Conservation (phyloP, 2,329 filamentous ascomycete genomes). For the Didymella lethalis region DNA sequence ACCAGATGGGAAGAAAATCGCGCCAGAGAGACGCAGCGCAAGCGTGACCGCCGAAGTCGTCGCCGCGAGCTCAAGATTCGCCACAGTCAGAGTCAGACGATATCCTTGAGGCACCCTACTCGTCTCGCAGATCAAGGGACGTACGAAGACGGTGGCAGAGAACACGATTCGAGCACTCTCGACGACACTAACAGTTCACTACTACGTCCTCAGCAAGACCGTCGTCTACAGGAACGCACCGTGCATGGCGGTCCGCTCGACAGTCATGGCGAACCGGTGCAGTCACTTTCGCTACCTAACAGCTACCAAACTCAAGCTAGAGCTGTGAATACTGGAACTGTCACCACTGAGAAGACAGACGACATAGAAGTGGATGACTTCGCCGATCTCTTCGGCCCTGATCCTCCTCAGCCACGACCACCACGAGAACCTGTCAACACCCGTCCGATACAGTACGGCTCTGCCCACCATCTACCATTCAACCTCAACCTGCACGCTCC, state of each 20-base stretch:
- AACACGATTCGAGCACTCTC: not conserved
- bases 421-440: not conserved
- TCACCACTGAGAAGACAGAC: not conserved
- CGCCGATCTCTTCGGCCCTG: not conserved
- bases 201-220: not conserved
- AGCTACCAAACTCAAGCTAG: not conserved
- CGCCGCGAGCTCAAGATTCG: conserved; percentile 1
- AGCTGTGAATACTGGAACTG: not conserved
- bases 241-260: not conserved
- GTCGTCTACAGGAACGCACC: not conserved
- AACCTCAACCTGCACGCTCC: not conserved
- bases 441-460: conserved; percentile 1
- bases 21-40: conserved; percentile 10
- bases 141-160: not conserved
- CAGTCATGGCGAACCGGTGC: not conserved
- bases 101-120: not conserved
- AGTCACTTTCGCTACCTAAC: not conserved
- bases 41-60: conserved; percentile 1
- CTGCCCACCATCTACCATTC: not conserved
- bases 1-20: conserved; percentile 3
- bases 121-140: conserved; percentile 10
- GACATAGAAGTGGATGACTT: not conserved
- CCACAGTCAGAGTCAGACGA: not conserved
- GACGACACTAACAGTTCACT: not conserved
- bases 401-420: not conserved